Evolutionary conservation across 306 rosid species (phyloP).

Genomic region (Acacia melanoxylon): DNA sequence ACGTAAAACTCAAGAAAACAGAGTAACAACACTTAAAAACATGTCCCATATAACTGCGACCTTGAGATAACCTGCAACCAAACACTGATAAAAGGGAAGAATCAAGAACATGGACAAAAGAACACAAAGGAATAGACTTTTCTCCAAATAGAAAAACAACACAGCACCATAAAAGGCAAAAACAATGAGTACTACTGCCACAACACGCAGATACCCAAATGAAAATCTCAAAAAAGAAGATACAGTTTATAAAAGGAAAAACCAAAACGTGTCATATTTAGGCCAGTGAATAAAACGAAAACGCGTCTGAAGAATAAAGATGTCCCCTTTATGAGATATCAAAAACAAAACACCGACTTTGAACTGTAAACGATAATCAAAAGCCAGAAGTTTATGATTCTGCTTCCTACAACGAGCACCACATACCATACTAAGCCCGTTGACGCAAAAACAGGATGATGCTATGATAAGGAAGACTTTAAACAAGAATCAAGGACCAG

Average conservation of each 20-base stretch:
- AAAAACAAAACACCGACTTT: conserved; percentile 26
- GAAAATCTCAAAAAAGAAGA: conserved; percentile 6
- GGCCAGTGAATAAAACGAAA: background rate
- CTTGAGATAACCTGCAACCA: conserved; percentile 41
- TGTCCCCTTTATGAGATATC: background rate
- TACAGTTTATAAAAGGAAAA: background rate
- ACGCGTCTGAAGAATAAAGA: conserved; percentile 15
- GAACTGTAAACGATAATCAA: background rate
- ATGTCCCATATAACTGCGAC: conserved; percentile 15
- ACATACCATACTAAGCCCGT: background rate
- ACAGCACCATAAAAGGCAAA: conserved; percentile 22
- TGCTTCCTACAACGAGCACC: background rate
- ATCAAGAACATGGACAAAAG: background rate
- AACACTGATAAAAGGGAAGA: background rate
- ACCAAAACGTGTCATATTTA: background rate
- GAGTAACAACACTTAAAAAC: conserved; percentile 22
- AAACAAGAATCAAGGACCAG: background rate
- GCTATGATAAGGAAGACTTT: background rate
- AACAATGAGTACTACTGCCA: background rate
- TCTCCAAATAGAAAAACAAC: conserved; percentile 43
- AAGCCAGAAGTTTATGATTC: background rate
- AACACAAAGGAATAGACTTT: conserved; percentile 23
- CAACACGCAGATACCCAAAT: background rate
- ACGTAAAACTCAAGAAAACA: conserved; percentile 60
- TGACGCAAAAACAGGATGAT: background rate